Conservation (phyloP, 164 flowering plant genomes). For the Vitis rupestris region DNA sequence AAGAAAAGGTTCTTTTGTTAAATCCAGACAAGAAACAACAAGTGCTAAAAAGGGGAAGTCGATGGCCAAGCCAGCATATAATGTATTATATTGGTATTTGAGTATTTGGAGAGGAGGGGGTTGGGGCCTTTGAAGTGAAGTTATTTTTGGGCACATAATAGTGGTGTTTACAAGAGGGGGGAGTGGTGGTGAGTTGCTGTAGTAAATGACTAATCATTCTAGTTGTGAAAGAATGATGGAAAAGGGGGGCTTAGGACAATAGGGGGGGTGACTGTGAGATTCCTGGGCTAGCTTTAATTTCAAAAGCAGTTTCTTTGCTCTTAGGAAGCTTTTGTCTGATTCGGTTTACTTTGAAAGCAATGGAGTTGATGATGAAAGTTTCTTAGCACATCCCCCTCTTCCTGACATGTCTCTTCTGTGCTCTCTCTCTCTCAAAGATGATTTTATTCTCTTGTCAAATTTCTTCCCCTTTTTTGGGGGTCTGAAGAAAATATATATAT, state of each 20-base stretch:
- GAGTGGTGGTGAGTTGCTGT: constrained; percentile 25
- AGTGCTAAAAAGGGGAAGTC: too few species aligned
- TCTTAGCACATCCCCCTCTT: constrained; percentile 12
- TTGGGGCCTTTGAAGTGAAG: too few species aligned
- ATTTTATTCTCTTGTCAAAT: constrained; percentile 12
- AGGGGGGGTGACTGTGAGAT: constrained; percentile 29
- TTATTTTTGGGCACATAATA: too few species aligned
- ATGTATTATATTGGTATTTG: too few species aligned
- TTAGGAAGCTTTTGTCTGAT: constrained; percentile 61
- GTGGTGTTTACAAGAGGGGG: too few species aligned
- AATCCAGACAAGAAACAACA: too few species aligned
- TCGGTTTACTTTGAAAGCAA: constrained; percentile 42
- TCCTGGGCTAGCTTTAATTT: constrained; percentile 43
- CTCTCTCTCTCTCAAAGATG: constrained; percentile 14
- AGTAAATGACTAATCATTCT: constrained; percentile 52
- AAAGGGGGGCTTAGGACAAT: constrained; percentile 17
- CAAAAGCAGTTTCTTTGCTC: constrained; percentile 33
- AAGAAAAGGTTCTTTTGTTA: background rate
- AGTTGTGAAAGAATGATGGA: constrained; percentile 49
- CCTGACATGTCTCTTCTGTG: constrained; percentile 32
- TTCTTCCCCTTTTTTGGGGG: constrained; percentile 18
- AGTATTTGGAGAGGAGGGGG: too few species aligned
- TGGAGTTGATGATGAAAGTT: constrained; percentile 41
- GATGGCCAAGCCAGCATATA: too few species aligned
- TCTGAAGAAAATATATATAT: background rate